Evolutionary conservation across 768 basidiomycete genomes (phyloP).

Genomic region (Mycena venus): DNA sequence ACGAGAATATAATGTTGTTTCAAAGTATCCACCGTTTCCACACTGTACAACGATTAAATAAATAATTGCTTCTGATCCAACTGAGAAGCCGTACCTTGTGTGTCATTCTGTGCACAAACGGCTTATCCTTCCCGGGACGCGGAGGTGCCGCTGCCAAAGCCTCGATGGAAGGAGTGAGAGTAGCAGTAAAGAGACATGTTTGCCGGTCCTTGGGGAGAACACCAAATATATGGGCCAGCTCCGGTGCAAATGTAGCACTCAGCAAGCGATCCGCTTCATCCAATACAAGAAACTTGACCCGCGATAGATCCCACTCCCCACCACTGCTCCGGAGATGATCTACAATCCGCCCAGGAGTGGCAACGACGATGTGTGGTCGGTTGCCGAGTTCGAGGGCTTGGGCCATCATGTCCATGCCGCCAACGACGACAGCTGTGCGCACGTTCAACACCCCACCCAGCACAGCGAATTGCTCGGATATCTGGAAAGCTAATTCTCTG

Average conservation of each 20-base stretch:
- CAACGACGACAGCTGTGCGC: constrained; percentile 91
- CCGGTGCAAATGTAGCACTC: constrained; percentile 89
- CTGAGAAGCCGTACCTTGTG: constrained; percentile 70
- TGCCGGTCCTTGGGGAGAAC: constrained; percentile 89
- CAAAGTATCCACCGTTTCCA: constrained; percentile 90
- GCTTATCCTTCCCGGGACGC: constrained; percentile 84
- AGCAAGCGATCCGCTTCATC: constrained; percentile 97
- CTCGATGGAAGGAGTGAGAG: constrained; percentile 90
- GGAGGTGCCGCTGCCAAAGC: constrained; percentile 79
- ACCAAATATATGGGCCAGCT: constrained; percentile 83
- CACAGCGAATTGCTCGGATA: constrained; percentile 95
- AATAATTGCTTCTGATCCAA: background rate
- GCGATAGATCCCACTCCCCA: constrained; percentile 86
- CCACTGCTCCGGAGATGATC: constrained; percentile 87
- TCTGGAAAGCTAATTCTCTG: constrained; percentile 97
- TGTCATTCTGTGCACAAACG: constrained; percentile 87
- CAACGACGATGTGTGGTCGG: constrained; percentile 93
- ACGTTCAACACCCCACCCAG: constrained; percentile 87
- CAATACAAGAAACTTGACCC: constrained; percentile 78
- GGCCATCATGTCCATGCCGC: constrained; percentile 98
- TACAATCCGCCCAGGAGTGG: constrained; percentile 95
- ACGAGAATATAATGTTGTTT: constrained; percentile 93
- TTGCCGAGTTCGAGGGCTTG: constrained; percentile 90
- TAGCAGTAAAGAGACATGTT: constrained; percentile 97
- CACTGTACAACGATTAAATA: constrained; percentile 57